phyloP scores from a whole-genome alignment of 2,329 filamentous ascomycete genomes.

The Hirsutella minnesotensis region DNA sequence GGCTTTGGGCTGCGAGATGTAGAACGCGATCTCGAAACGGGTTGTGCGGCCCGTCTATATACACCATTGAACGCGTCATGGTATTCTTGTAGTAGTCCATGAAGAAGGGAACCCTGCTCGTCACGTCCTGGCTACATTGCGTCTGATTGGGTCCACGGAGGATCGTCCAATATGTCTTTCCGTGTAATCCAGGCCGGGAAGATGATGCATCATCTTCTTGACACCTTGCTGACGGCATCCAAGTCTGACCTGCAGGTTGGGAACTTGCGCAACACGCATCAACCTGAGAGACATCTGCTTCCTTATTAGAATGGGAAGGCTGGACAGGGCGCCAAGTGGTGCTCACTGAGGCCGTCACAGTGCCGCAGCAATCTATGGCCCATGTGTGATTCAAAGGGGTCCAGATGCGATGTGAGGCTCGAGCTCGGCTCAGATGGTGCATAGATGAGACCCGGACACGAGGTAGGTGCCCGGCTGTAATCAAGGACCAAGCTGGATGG shows the following conservation, averaged over 20 bases:
- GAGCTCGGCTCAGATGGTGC: conserved; percentile 49
- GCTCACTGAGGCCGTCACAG: conserved; percentile 43
- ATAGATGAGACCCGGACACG: conserved; percentile 50
- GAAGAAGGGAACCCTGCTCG: conserved; percentile 73
- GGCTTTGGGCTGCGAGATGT: conserved; percentile 62
- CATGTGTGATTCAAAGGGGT: conserved; percentile 44
- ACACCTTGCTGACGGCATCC: conserved; percentile 25
- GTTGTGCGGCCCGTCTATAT: conserved; percentile 76
- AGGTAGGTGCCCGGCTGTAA: conserved; percentile 41
- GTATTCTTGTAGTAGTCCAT: conserved; percentile 90
- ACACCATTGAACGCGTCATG: conserved; percentile 84
- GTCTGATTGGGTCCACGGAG: conserved; percentile 31
- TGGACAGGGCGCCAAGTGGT: conserved; percentile 19
- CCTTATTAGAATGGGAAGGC: conserved; percentile 24
- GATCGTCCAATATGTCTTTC: conserved; percentile 36
- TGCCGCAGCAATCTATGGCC: conserved; percentile 41
- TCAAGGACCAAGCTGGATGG: conserved; percentile 43
- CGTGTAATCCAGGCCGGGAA: conserved; percentile 29
- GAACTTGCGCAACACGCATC: conserved; percentile 39
- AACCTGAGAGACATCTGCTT: conserved; percentile 38
- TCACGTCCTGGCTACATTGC: conserved; percentile 49
- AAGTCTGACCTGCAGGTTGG: conserved; percentile 34
- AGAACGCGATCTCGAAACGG: conserved; percentile 79
- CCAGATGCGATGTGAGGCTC: conserved; percentile 47
- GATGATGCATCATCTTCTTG: conserved; percentile 33